Evolutionary conservation across 805 yeast species (phyloP), one percentile per base, ranked within the genome.

Genomic region (Barnettozyma vustinii): DNA sequence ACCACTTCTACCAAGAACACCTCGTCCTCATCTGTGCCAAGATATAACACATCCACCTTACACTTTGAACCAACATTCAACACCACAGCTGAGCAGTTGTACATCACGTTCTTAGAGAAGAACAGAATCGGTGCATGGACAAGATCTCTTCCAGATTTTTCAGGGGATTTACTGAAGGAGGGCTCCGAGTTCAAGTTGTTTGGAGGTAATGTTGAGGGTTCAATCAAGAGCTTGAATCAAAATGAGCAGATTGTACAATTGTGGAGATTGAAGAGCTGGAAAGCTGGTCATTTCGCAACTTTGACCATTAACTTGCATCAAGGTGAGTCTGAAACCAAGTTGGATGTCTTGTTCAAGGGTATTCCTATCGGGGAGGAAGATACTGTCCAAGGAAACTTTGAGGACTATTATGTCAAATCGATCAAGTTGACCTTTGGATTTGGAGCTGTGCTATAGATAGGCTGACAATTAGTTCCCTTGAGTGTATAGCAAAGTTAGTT

Each of bases 321-420:
- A 63, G 94, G 92, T 26, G 76, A 79, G n/a, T 78, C 86, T 40
- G 97, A 90, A 59, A 94, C 99, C 3, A 81, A 77, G 50, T 73
- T 91, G 70, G 80, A 81, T 51, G 89, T 90, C 18, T 72, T 75
- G 40, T 89, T 92, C 80, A 73, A 80, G 16, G 97, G 97, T 15
- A 84, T 94, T 44, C 99, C 99, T 16, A 75, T 92, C 37, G 99
- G 98, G 13, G 95, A 94, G 64, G 98, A 94, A 62, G 94, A 95
- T 59, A 69, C 84, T 59, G 96, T 87, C 37, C 80, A 82, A 61
- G 78, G 74, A 37, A 94, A 92, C 67, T 92, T 94, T 62, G 88
- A 89, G 59, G 89, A 87, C 52, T 87, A 90, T 68, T 94, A 94
- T 64, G 82, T 94, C 45, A 83, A 84, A 68, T 80, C 96, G 7